Base-by-base conservation (phyloP, 208 protist species). In the Leishmania major region DNA sequence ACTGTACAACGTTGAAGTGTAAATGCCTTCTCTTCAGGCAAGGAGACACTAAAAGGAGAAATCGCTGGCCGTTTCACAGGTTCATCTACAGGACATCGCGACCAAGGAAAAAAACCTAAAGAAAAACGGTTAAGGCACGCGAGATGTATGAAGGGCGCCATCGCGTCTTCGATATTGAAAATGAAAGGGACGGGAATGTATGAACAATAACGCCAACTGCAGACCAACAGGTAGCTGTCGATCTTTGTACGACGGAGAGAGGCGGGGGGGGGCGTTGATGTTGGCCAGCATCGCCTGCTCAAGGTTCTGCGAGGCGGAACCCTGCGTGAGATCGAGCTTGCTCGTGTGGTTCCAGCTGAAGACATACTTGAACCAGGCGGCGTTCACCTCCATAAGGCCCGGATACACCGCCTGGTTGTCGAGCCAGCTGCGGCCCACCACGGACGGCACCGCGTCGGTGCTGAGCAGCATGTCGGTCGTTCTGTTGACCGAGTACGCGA, bases 391-490 rank as follows among this genome's bases (percentile, higher is more conserved):
- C 4, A 25, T 40, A 19, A 89, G 73, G 3, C 62, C 80, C 3
- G 79, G 76, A 22, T 87, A 69, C 3, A 60, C 80, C 13, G 79
- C 87, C 2, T 37, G 59, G 55, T 77, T 72, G 40, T 88, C 83
- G 47, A 90, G 71, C 66, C 45, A 86, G 74, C 82, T 64, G 43
- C 76, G 75, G 67, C 76, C 74, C 60, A 87, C 81, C 60, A 89
- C 79, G 45, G 80, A 83, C 59, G 88, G 88, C 62, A 87, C 77
- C 25, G 78, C 35, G 66, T 86, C 87, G 28, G 87, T 84, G 79
- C 82, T 84, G 77, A 92, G 81, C 25, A 94, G 82, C 73, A 83
- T 87, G 75, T 94, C 89, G 13, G 77, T 84, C 5, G 77, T 88
- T 57, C 72, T 75, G 78, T 91, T 87, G 35, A 70, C 69, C 47